A percentile compares a stretch with the other conserved stretches of the same genome.
These are phyloP conservation scores for Aspergillus texensis DNA, from an alignment of 2,329 filamentous ascomycete species.

Conservation along the genomic window DNA sequence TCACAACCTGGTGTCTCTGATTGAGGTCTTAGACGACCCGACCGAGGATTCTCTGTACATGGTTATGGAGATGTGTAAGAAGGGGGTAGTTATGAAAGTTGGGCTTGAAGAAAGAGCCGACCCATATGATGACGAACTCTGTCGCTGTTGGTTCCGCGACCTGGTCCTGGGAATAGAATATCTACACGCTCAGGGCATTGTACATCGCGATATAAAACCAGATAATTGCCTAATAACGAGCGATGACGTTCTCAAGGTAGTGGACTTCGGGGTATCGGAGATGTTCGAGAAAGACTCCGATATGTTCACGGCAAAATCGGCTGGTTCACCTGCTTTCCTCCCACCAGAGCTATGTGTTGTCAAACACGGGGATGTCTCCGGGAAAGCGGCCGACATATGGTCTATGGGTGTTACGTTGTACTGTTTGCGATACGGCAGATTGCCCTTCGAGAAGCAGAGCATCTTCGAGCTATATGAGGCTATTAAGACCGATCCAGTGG, in stretches of 20 bases:
- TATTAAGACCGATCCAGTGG: conserved; percentile 71
- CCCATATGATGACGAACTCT: conserved; percentile 80
- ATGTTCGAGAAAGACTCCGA: conserved; percentile 89
- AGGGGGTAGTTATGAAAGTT: conserved; percentile 95
- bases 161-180: conserved; percentile 95
- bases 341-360: conserved; percentile 88
- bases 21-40: conserved; percentile 94
- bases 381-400: conserved; percentile 93
- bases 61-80: conserved; percentile 99
- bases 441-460: conserved; percentile 80
- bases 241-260: conserved; percentile 93
- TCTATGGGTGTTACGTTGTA: conserved; percentile 97
- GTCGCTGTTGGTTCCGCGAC: conserved; percentile 91
- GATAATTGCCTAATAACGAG: conserved; percentile 90
- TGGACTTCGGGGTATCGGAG: conserved; percentile 98
- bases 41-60: conserved; percentile 96
- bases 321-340: conserved; percentile 91
- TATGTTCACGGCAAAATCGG: conserved; percentile 91
- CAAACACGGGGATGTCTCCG: conserved; percentile 84
- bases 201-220: conserved; percentile 96
- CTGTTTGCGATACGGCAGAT: conserved; percentile 82
- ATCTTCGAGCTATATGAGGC: conserved; percentile 88
- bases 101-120: conserved; percentile 79
- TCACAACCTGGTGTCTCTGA: conserved; percentile 86
- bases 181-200: conserved; percentile 88